Percentiles rank a stretch among this genome's conserved stretches.
These are phyloP conservation scores for Oryza rufipogon DNA, from an alignment of 176 grass and related monocot genomes.

Conservation along the genomic window DNA sequence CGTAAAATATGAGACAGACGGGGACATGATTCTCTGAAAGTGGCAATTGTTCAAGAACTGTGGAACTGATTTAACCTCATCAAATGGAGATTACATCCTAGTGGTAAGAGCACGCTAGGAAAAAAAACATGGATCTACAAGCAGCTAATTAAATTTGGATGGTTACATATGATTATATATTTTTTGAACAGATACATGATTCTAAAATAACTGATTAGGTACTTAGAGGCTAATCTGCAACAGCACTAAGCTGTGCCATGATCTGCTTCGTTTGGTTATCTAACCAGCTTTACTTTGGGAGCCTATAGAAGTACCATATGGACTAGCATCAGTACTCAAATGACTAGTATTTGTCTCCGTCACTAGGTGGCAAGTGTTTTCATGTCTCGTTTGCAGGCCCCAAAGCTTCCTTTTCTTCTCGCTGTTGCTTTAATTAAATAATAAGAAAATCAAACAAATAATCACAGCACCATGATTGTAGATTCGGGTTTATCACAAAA, in stretches of 20 bases:
- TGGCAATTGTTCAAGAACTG: background rate
- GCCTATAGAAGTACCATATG: background rate
- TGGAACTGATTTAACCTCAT: background rate
- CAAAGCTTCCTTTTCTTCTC: background rate
- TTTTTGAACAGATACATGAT: background rate
- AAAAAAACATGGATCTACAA: background rate
- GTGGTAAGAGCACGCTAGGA: background rate
- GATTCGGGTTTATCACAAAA: slow-evolving; percentile 33
- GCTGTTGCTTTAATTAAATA: slow-evolving; percentile 31
- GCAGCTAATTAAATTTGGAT: background rate
- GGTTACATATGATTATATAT: background rate
- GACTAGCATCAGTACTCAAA: background rate
- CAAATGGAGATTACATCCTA: background rate
- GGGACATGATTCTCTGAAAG: background rate
- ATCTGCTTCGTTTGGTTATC: background rate
- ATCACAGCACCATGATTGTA: slow-evolving; percentile 10
- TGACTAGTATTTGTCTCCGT: slow-evolving; percentile 9
- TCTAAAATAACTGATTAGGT: background rate
- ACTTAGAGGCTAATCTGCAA: background rate
- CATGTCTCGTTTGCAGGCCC: slow-evolving; percentile 26
- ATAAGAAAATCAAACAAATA: slow-evolving; percentile 19
- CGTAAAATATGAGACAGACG: background rate
- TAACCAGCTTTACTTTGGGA: background rate
- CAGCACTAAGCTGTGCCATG: background rate
- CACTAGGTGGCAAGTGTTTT: slow-evolving; percentile 25